These are phyloP conservation scores for Spathaspora boniae DNA, from an alignment of 805 yeast genomes.

Conservation along the genomic window DNA sequence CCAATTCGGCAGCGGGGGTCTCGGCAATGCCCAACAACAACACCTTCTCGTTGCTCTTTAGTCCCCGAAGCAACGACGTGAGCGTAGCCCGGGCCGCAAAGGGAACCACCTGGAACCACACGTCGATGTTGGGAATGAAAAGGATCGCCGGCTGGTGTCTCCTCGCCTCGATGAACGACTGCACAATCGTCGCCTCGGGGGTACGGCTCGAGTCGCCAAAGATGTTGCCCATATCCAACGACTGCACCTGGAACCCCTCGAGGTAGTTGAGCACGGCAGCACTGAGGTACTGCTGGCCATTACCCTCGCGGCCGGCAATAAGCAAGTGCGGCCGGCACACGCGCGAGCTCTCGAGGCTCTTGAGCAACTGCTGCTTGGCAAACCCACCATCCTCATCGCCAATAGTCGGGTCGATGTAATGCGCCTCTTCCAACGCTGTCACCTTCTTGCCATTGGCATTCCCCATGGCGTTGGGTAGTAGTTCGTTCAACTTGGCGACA, in stretches of 20 bases:
- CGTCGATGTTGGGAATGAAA: constrained; percentile 76
- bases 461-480: constrained; percentile 54
- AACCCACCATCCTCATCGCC: constrained; percentile 64
- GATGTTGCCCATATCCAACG: constrained; percentile 73
- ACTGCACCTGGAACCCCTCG: constrained; percentile 88
- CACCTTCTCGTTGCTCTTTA: constrained; percentile 70
- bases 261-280: constrained; percentile 76
- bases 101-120: constrained; percentile 68
- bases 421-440: constrained; percentile 65
- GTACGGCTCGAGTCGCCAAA: constrained; percentile 77
- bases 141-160: constrained; percentile 87
- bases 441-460: constrained; percentile 39
- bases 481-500: constrained; percentile 44
- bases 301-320: constrained; percentile 69
- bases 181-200: constrained; percentile 80
- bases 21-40: constrained; percentile 73
- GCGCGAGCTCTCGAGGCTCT: constrained; percentile 52
- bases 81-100: constrained; percentile 70
- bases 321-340: constrained; percentile 79
- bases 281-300: constrained; percentile 83
- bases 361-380: constrained; percentile 58
- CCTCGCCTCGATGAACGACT: constrained; percentile 79
- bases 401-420: constrained; percentile 55
- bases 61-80: constrained; percentile 60
- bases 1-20: constrained; percentile 34